These are phyloP conservation scores for Letharia lupina DNA, from an alignment of 495 filamentous ascomycete species.

Conservation along the genomic window DNA sequence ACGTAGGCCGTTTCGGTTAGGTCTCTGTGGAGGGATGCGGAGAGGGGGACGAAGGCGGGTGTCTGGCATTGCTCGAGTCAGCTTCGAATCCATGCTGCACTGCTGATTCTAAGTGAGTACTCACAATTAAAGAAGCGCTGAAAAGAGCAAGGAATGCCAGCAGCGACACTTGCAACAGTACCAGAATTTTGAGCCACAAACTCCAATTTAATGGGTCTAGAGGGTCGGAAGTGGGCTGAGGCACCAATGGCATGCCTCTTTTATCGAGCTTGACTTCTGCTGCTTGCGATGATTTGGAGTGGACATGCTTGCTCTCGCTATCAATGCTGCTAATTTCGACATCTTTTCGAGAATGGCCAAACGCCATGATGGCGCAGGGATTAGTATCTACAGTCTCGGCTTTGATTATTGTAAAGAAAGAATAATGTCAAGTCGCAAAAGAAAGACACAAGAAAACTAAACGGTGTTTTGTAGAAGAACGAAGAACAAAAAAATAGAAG, in stretches of 20 bases:
- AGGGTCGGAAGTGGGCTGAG: conserved; percentile 43
- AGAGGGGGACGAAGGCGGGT: conserved; percentile 3
- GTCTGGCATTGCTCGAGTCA: neutral
- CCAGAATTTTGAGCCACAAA: conserved; percentile 7
- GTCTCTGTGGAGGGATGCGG: neutral
- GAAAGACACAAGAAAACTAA: neutral
- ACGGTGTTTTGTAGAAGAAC: no score
- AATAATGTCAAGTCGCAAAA: neutral
- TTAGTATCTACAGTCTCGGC: neutral
- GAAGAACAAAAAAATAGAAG: no score
- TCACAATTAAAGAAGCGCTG: conserved; percentile 5
- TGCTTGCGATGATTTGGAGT: neutral
- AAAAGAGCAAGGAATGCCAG: conserved; percentile 1
- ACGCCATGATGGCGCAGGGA: neutral
- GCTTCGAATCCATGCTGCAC: neutral
- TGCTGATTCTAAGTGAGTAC: neutral
- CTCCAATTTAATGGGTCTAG: conserved; percentile 53
- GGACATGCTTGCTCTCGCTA: conserved; percentile 1
- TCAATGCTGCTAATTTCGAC: conserved; percentile 4
- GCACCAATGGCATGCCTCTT: conserved; percentile 36
- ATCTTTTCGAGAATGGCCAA: neutral
- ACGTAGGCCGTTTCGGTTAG: neutral
- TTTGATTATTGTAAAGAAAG: neutral
- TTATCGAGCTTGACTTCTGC: conserved; percentile 18
- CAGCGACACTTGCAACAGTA: conserved; percentile 8